Conservation (phyloP, 345 rosid species). For the Lumnitzera racemosa region DNA sequence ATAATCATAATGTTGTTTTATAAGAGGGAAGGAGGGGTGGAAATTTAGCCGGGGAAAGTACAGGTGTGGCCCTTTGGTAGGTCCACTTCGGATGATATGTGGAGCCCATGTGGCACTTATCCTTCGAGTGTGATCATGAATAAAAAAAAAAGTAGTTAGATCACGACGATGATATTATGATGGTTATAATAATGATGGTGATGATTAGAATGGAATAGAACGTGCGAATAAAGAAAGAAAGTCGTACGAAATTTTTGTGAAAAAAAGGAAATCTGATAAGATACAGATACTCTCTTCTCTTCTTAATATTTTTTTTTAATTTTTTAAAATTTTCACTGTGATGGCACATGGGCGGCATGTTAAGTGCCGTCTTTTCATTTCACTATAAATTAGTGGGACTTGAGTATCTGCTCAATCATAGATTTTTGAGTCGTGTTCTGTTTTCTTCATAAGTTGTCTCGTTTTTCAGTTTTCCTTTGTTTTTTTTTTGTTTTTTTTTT, state of each 20-base stretch:
- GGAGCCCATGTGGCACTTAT: constrained; percentile 50
- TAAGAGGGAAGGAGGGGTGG: too few species aligned
- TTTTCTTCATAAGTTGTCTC: constrained; percentile 4
- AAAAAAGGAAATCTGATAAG: constrained; percentile 5
- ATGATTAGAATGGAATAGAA: constrained; percentile 1
- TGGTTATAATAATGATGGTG: not conserved
- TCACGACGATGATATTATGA: not conserved
- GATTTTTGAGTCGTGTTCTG: not conserved
- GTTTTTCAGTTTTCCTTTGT: not conserved
- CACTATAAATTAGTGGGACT: constrained; percentile 16
- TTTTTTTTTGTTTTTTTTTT: not conserved
- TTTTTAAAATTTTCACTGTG: not conserved
- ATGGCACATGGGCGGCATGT: constrained; percentile 33
- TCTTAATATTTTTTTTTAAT: not conserved
- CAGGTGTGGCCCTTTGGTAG: constrained; percentile 7
- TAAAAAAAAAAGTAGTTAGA: not conserved
- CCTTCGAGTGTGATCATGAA: constrained; percentile 14
- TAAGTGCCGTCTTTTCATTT: constrained; percentile 15
- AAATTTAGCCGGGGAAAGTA: constrained; percentile 14
- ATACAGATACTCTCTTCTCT: not conserved
- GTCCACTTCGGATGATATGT: constrained; percentile 27
- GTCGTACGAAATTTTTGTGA: constrained; percentile 10
- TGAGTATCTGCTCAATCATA: not conserved
- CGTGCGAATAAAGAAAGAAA: constrained; percentile 9
- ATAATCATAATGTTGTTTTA: too few species aligned